These are phyloP conservation scores for Aspergillus hiratsukae DNA, from an alignment of 2,329 filamentous ascomycete species.

Conservation along the genomic window DNA sequence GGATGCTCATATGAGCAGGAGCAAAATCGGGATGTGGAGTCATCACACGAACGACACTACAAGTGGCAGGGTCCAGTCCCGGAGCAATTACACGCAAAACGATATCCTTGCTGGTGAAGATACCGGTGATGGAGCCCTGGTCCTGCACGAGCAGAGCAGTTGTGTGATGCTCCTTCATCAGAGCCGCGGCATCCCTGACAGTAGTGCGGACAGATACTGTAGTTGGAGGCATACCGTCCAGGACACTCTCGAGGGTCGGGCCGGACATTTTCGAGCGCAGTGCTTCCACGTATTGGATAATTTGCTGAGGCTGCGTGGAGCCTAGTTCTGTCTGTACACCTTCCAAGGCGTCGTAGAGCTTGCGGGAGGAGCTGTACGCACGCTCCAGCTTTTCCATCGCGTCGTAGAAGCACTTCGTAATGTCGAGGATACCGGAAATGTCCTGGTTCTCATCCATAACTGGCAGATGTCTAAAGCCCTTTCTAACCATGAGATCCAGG, in stretches of 20 bases:
- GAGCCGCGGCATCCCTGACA: constrained; percentile 86
- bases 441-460: constrained; percentile 99
- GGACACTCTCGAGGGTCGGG: constrained; percentile 87
- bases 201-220: constrained; percentile 95
- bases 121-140: constrained; percentile 94
- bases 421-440: constrained; percentile 95
- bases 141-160: constrained; percentile 95
- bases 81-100: constrained; percentile 96
- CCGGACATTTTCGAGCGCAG: constrained; percentile 96
- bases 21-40: constrained; percentile 98
- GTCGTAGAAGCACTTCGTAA: constrained; percentile 99
- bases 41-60: constrained; percentile 98
- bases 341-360: constrained; percentile 94
- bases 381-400: constrained; percentile 99
- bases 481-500: constrained; percentile 94
- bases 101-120: constrained; percentile 99
- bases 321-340: constrained; percentile 96
- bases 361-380: constrained; percentile 95
- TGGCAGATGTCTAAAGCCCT: constrained; percentile 93
- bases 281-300: constrained; percentile 98
- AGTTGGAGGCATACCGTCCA: constrained; percentile 85
- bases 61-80: constrained; percentile 86
- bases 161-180: constrained; percentile 99
- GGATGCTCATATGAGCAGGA: constrained; percentile 97
- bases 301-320: constrained; percentile 93